A percentile compares a stretch with the other conserved stretches of the same genome.
phyloP scores from a whole-genome alignment of 805 yeast species.

The Metschnikowia similis region DNA sequence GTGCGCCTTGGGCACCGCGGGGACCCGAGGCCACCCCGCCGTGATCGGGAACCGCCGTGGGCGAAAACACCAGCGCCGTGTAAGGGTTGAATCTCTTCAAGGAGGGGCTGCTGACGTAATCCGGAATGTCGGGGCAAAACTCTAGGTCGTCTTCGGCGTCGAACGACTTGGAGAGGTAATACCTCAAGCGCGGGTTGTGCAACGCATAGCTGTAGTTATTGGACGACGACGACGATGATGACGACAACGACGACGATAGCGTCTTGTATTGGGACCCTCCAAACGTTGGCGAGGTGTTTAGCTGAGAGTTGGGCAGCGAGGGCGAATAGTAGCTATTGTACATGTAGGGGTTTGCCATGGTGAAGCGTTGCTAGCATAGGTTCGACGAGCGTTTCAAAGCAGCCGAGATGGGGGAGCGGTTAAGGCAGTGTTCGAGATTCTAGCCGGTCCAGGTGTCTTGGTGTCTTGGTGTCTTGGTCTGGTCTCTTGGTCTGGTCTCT shows the following conservation, averaged over 20 bases:
- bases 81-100: constrained; percentile 62
- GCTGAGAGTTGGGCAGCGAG: constrained; percentile 20
- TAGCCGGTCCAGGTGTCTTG: too few species aligned
- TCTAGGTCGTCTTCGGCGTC: constrained; percentile 62
- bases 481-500: too few species aligned
- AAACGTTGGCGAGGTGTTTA: constrained; percentile 29
- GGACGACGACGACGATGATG: constrained; percentile 12
- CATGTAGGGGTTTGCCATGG: constrained; percentile 35
- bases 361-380: neutral
- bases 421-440: neutral
- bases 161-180: constrained; percentile 56
- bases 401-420: neutral
- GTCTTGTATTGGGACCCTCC: constrained; percentile 19
- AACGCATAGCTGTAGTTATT: constrained; percentile 29
- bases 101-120: constrained; percentile 25
- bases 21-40: neutral
- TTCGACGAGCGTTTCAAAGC: neutral
- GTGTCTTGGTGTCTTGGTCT: too few species aligned
- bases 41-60: constrained; percentile 25
- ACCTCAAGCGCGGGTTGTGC: constrained; percentile 49
- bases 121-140: constrained; percentile 59
- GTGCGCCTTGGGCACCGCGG: constrained; percentile 22
- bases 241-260: constrained; percentile 13
- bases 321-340: constrained; percentile 34
- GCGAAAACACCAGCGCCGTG: constrained; percentile 60